Percentiles rank a stretch among this genome's conserved stretches.
Conservation (phyloP, 2,329 filamentous ascomycete species). For the Zopfia rhizophila region DNA sequence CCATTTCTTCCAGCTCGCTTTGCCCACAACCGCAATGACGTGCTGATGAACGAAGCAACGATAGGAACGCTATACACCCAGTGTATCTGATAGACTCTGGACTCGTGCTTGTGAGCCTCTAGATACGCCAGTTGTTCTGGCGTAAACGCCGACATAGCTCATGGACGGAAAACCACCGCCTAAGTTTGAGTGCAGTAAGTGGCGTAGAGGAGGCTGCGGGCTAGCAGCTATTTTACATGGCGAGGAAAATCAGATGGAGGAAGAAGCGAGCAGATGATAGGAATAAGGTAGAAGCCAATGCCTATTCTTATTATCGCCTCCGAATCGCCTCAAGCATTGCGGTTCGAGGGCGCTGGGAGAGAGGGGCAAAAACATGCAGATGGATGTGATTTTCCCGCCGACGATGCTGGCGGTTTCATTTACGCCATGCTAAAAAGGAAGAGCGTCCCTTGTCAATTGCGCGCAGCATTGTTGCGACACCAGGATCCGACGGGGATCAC, state of each 20-base stretch:
- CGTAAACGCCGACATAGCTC: conserved; percentile 38
- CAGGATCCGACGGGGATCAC: too few relatives aligned
- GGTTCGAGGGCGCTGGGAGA: conserved; percentile 1
- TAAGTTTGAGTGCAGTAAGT: conserved; percentile 12
- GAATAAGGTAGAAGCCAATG: background rate
- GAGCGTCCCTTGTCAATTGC: conserved; percentile 6
- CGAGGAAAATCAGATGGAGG: conserved; percentile 6
- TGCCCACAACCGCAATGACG: conserved; percentile 39
- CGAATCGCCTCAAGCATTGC: conserved; percentile 10
- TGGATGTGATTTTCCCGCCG: conserved; percentile 11
- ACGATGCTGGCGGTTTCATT: conserved; percentile 15
- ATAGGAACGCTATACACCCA: conserved; percentile 47
- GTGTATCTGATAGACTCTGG: conserved; percentile 40
- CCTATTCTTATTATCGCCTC: conserved; percentile 9
- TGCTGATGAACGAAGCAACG: conserved; percentile 36
- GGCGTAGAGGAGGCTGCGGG: conserved; percentile 22
- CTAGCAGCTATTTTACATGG: conserved; percentile 26
- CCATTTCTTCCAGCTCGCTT: conserved; percentile 43
- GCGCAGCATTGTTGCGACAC: conserved; percentile 17
- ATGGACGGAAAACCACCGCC: conserved; percentile 11
- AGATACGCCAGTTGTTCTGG: conserved; percentile 41
- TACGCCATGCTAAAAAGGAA: conserved; percentile 18
- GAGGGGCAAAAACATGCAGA: conserved; percentile 15
- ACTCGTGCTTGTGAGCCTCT: conserved; percentile 39
- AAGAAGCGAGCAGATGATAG: background rate